phyloP scores from a whole-genome alignment of 2,329 filamentous ascomycete genomes.

The Cadophora gregata region DNA sequence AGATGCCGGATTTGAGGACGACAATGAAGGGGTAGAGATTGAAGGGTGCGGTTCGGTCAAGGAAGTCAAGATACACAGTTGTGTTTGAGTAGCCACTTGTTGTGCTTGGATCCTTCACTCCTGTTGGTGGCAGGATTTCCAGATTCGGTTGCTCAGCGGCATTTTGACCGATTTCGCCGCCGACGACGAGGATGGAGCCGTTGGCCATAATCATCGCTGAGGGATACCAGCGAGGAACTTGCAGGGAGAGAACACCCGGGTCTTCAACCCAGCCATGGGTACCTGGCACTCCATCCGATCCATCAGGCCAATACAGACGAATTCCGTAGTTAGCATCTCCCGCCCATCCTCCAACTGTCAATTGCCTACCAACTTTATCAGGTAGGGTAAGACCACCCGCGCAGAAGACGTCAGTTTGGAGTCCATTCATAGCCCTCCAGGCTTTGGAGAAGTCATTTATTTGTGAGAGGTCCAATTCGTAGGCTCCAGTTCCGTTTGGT shows the following conservation, averaged over 20 bases:
- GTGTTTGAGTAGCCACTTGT: conserved; percentile 44
- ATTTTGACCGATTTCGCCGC: conserved; percentile 68
- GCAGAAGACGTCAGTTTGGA: conserved; percentile 72
- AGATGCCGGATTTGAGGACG: conserved; percentile 67
- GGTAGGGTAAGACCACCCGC: conserved; percentile 67
- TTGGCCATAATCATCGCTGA: conserved; percentile 68
- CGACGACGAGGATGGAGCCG: conserved; percentile 68
- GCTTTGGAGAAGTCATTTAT: conserved; percentile 58
- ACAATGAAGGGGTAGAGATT: conserved; percentile 71
- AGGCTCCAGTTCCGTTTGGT: conserved; percentile 67
- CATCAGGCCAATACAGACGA: conserved; percentile 67
- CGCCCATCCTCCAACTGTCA: conserved; percentile 72
- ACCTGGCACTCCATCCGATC: conserved; percentile 59
- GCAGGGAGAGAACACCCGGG: conserved; percentile 58
- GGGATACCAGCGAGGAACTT: conserved; percentile 69
- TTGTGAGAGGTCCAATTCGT: conserved; percentile 65
- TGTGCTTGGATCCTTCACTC: conserved; percentile 45
- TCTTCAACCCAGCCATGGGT: conserved; percentile 71
- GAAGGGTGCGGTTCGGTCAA: conserved; percentile 67
- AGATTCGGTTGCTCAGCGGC: conserved; percentile 64
- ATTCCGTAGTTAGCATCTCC: conserved; percentile 65
- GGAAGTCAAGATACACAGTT: conserved; percentile 64
- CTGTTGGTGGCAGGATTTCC: conserved; percentile 62
- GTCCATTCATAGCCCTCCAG: conserved; percentile 63
- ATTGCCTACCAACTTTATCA: conserved; percentile 67